Evolutionary conservation across 495 filamentous ascomycete species (phyloP), one percentile per base, ranked within the genome.

Genomic region (Neurospora sublineolata): DNA sequence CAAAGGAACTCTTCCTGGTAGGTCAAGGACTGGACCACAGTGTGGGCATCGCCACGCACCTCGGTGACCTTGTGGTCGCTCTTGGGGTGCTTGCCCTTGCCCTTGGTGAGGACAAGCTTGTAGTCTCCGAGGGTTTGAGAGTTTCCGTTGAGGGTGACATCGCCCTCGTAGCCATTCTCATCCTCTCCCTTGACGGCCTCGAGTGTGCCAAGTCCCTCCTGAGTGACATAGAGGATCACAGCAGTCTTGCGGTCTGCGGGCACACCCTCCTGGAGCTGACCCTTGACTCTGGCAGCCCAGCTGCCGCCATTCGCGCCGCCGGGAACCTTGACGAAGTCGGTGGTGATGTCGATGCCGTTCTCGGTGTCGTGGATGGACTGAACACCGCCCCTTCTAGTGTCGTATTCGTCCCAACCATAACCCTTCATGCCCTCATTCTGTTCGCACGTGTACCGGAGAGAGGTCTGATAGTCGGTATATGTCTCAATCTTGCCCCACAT

Each of bases 381-480:
- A 30, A 90, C 84, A 67, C 95, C 95, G 75, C 95, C 95, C 58
- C 85, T 89, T 68, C 95, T 86, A 27, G 92, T 89, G 79, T 98
- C 95, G 81, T 96, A 99, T 76, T 95, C 87, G 74, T 98, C 94
- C 95, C 95, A 99, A 72, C 94, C 95, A 79, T 99, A 99, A 41
- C 95, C 94, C 52, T 89, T 89, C 91, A 99, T 97, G 72, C 90
- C 91, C 78, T 97, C 93, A 78, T 94, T 86, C 80, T 99, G 95
- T 78, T 98, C 95, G 81, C 95, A 99, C 0, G 96, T 97, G 79
- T 98, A 92, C 72, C 95, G 90, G 74, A 97, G 89, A 77, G 89
- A 94, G 72, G 89, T 77, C 82, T 97, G 93, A 71, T 94, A 88
- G 60, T 87, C 87, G 70, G 83, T 80, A 80, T 90, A 97, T 73